Evolutionary conservation across 371 early-diverging fungal species (phyloP), one percentile per base, ranked within the genome.

Genomic region (Coemansia sp.): DNA sequence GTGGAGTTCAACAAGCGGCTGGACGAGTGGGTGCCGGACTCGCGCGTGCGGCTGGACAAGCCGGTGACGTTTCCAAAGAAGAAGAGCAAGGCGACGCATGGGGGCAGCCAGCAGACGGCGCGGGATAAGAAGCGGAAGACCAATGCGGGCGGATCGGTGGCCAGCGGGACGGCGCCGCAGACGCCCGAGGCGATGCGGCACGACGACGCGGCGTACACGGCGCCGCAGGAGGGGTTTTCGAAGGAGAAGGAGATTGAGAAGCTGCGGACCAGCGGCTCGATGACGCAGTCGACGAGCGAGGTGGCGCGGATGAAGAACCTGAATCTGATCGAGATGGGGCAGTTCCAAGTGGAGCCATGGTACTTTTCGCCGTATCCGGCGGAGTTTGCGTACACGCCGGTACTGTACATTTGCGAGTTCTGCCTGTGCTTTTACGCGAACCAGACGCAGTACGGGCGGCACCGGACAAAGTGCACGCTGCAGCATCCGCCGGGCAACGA

Each of bases 1-100:
- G 86, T 92, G 4, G 93, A 94, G 53, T 98, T 94, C 80, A 99
- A 99, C 84, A 99, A 98, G 78, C 92, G 99, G 48, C 82, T 99
- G 57, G 99, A 99, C 81, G 97, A 97, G 77, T 99, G 99, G 99
- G 92, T 99, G 0, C 53, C 85, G 0, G 83, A 85, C n/a, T 72
- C 81, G 0, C 78, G 88, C 20, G 74, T 97, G 16, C 87, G 93
- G 52, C 77, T 97, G 30, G 75, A 81, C 30, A 81, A 87, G 56
- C 86, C 84, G 2, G 84, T 94, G 34, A 87, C 91, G 62, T 89
- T 87, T 55, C 93, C 94, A 0, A 90, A 80, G 88, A 78, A 66
- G 59, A 77, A 74, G 43, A 69, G 68, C 61, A 68, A 65, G 45
- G 54, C 49, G 0, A 31, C 57, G 2, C 50, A 78, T 31, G 49